Conservation (phyloP, 148 eudicot species). For the Fagopyrum esculentum region DNA sequence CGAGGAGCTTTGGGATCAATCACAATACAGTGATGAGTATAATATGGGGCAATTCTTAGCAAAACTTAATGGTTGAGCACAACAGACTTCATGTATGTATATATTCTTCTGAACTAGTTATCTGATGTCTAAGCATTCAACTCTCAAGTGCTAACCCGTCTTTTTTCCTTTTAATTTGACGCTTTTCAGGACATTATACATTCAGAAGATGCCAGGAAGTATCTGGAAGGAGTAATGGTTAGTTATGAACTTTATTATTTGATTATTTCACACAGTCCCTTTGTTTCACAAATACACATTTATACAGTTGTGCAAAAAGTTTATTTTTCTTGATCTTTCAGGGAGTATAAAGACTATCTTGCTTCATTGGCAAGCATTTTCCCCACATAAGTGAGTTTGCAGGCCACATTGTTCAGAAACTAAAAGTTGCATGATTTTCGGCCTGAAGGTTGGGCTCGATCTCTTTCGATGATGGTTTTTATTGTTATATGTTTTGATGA, state of each 20-base stretch:
- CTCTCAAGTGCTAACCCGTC: conserved; percentile 6
- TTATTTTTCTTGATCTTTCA: neutral
- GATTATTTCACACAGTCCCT: neutral
- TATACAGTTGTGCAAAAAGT: neutral
- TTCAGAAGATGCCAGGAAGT: neutral
- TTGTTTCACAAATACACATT: neutral
- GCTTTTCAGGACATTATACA: conserved; percentile 4
- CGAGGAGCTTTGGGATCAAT: conserved; percentile 99
- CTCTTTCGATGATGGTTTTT: neutral
- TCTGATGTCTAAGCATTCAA: conserved; percentile 1
- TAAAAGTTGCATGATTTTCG: neutral
- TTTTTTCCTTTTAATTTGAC: neutral
- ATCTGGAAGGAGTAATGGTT: conserved; percentile 9
- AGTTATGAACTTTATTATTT: neutral
- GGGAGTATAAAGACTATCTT: neutral
- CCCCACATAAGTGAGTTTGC: neutral
- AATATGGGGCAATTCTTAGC: conserved; percentile 76
- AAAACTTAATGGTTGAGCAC: conserved; percentile 64
- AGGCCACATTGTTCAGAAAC: neutral
- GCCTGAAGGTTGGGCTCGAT: neutral
- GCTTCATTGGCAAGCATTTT: neutral
- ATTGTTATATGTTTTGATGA: neutral
- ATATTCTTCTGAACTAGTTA: neutral
- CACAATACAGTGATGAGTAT: conserved; percentile 96
- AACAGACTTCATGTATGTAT: neutral